Evolutionary conservation across 176 grass and related monocot species (phyloP).

Genomic region (Ensete ventricosum): DNA sequence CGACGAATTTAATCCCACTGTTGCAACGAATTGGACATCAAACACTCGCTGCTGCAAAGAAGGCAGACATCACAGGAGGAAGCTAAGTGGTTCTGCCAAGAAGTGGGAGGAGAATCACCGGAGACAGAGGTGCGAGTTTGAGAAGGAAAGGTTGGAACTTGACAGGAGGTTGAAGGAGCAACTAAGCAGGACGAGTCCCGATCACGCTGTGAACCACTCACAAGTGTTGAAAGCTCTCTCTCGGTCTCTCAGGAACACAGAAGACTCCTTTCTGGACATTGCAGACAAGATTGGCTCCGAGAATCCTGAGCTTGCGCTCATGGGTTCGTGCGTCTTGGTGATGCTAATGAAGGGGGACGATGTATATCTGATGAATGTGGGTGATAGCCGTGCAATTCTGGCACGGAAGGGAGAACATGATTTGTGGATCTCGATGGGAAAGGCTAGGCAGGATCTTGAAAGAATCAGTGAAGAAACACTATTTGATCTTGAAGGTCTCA

Average conservation of each 20-base stretch:
- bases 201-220: not conserved
- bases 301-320: slow-evolving; percentile 13
- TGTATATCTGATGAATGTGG: slow-evolving; percentile 7
- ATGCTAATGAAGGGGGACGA: slow-evolving; percentile 9
- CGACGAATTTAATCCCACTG: not conserved
- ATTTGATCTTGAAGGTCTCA: not conserved
- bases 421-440: not conserved
- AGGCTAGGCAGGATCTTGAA: not conserved
- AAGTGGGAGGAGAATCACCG: not conserved
- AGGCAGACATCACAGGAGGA: too few relatives aligned
- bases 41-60: too few relatives aligned
- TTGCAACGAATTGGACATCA: too few relatives aligned
- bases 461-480: not conserved
- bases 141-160: not conserved
- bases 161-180: not conserved
- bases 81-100: not conserved
- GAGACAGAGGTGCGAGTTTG: not conserved
- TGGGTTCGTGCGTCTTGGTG: slow-evolving; percentile 10
- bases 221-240: not conserved
- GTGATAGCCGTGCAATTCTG: slow-evolving; percentile 4
- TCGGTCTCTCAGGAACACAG: slow-evolving; percentile 8
- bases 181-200: not conserved
- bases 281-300: not conserved
- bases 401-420: not conserved
- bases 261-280: slow-evolving; percentile 14